A percentile compares a stretch with the other conserved stretches of the same genome.
phyloP scores from a whole-genome alignment of 495 filamentous ascomycete species.

The Bathelium albidoporum region DNA sequence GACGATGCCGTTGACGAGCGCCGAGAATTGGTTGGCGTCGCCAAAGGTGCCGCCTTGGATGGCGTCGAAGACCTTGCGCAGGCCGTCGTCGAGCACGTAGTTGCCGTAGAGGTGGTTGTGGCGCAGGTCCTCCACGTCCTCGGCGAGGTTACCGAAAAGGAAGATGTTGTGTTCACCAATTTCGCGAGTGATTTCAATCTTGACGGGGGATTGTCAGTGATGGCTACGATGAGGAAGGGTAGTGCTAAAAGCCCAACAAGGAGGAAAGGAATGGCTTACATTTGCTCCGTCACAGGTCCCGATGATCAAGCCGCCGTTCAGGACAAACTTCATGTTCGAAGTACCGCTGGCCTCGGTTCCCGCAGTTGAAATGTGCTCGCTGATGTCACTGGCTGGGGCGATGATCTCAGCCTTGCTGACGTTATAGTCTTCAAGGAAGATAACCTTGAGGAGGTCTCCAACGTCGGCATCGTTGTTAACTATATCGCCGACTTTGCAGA shows the following conservation, averaged over 20 bases:
- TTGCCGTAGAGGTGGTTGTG: conserved; percentile 76
- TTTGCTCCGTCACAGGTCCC: conserved; percentile 97
- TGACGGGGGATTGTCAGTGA: conserved; percentile 2
- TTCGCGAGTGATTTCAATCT: conserved; percentile 98
- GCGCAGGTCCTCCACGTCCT: conserved; percentile 93
- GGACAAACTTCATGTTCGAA: conserved; percentile 96
- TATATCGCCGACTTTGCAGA: conserved; percentile 84
- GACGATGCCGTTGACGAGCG: conserved; percentile 69
- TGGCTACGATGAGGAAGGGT: neutral
- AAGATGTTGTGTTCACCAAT: conserved; percentile 95
- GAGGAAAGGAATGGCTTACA: conserved; percentile 42
- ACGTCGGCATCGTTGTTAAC: conserved; percentile 88
- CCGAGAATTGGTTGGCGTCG: conserved; percentile 60
- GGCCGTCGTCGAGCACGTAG: conserved; percentile 64
- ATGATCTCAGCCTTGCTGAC: conserved; percentile 99
- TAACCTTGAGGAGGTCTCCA: conserved; percentile 88
- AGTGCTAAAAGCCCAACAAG: neutral
- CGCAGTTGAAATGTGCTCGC: conserved; percentile 97
- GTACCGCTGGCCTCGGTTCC: conserved; percentile 70
- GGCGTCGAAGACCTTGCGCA: conserved; percentile 69
- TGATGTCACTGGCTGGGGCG: conserved; percentile 85
- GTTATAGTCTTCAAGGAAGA: conserved; percentile 97
- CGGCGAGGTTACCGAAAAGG: conserved; percentile 91
- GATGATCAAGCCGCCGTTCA: conserved; percentile 94
- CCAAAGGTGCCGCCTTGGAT: conserved; percentile 75